Evolutionary conservation across 1,284 basidiomycete species (phyloP), one percentile per base, ranked within the genome.

Genomic region (Heterobasidion annosum): DNA sequence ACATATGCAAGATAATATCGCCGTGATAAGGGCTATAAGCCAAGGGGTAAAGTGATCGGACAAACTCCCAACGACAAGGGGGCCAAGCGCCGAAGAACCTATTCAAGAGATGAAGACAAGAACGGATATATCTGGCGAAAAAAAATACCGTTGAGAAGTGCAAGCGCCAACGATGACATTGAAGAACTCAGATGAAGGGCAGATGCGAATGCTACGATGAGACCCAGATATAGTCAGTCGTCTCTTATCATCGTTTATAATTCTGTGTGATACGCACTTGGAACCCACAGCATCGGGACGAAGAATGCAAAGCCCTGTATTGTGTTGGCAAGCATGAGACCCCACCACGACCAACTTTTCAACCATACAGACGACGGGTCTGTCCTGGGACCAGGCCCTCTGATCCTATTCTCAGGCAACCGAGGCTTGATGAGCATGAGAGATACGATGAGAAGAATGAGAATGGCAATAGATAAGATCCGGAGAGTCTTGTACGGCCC

Each of bases 31-130:
- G 0, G 61, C 66, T 34, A 68, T 56, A 15, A 59, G 48, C 65
- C 70, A 73, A 1, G 72, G 67, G 50, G 68, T 66, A 43, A 69
- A 48, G 42, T 59, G 64, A 59, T 75, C 73, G 6, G 69, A 67
- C 7, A 74, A 61, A 51, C 63, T 62, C 8, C 73, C 73, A 51
- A 73, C 61, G 1, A 55, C 53, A 7, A 72, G 50, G 9, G 70
- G 64, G 8, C 70, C 66, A 9, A 73, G 40, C 5, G 71, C 60
- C 13, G 69, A 64, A 1, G 68, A 61, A 32, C 46, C 52, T 18
- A 34, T 35, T 13, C 18, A 40, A 6, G 37, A 32, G 18, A 47
- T 47, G 19, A 15, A 15, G 33, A 35, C 9, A 34, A 13, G 15
- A 18, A 40, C 37, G 37, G 37, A n/a, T 10, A 12, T 40, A 25